Evolutionary conservation across 352 stramenopile species (phyloP).

Genomic region (Globisporangium okanoganense): DNA sequence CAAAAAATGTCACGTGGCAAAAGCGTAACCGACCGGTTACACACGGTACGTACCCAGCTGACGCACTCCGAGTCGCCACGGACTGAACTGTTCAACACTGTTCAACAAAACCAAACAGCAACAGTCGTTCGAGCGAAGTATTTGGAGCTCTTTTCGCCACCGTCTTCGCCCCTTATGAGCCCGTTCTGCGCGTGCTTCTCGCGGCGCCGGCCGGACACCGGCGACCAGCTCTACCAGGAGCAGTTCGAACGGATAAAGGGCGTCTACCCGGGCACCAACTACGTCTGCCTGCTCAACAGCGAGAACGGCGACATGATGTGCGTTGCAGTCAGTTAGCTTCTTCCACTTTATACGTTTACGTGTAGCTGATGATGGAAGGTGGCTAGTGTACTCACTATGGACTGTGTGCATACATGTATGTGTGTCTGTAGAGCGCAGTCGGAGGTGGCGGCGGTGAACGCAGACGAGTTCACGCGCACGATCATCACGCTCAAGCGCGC

Average conservation of each 20-base stretch:
- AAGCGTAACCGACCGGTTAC: not conserved
- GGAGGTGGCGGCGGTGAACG: slow-evolving; percentile 56
- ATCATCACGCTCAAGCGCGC: slow-evolving; percentile 80
- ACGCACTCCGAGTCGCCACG: not conserved
- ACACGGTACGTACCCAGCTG: not conserved
- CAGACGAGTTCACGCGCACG: slow-evolving; percentile 72
- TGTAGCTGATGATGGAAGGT: not conserved
- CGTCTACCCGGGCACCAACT: slow-evolving; percentile 76
- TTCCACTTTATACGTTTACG: not conserved
- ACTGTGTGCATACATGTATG: no score
- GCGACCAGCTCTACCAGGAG: slow-evolving; percentile 56
- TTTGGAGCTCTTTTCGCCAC: not conserved
- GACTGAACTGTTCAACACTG: slow-evolving; percentile 6
- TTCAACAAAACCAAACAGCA: not conserved
- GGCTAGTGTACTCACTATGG: not conserved
- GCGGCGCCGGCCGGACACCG: slow-evolving; percentile 51
- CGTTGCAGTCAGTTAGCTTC: slow-evolving; percentile 13
- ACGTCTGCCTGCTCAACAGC: slow-evolving; percentile 76
- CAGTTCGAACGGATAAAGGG: slow-evolving; percentile 73
- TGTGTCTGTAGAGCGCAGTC: slow-evolving; percentile 49
- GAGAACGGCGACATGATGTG: slow-evolving; percentile 80
- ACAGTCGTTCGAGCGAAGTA: not conserved
- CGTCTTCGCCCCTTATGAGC: slow-evolving; percentile 36
- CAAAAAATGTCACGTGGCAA: not conserved
- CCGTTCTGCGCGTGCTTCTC: slow-evolving; percentile 71